Base-by-base conservation (phyloP, 1,139 yeast species). In the Suhomyces bolitotheri region DNA sequence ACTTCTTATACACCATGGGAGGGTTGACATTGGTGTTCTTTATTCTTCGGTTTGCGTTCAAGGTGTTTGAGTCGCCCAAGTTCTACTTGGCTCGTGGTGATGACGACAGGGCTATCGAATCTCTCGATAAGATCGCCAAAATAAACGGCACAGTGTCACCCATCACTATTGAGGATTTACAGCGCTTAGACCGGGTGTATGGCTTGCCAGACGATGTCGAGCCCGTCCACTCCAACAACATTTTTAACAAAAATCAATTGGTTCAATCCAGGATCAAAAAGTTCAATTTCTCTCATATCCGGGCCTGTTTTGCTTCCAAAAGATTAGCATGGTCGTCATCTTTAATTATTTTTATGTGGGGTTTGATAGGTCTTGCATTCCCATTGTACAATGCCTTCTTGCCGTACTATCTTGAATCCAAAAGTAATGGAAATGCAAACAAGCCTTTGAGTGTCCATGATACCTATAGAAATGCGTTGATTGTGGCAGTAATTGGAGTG, bases 311-410 rank as follows among this genome's bases (percentile, higher is more conserved):
- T 46, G 66, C 62, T 1, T 58, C 69, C 2, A 51, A 47, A 26
- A 58, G 54, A 34, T 43, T 65, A 30, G 65, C 69, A 1, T 30
- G 60, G 16, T 66, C 73, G 5, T 58, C 69, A 10, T 33, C 47
- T 7, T 47, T 69, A 29, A 66, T 69, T 16, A 63, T 68, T 10
- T 51, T 61, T 25, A 50, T 67, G 3, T 66, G 74, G 75, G 72
- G 67, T 1, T 46, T 69, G n/a, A 60, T 67, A 40, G 75, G 75
- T 4, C 56, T 68, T 24, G 73, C 75, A 1, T 68, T 68, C 48
- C 75, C 75, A 0, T 53, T 69, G 33, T 68, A 68, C 44, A 69
- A 68, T 45, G 73, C 73, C 3, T 69, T 68, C 39, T 49, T 68
- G 21, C 74, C 74, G 1, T 60, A 62, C 30, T 66, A 62, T 35